phyloP scores from a whole-genome alignment of 805 yeast species.

The Jamesozyma hellenica region DNA sequence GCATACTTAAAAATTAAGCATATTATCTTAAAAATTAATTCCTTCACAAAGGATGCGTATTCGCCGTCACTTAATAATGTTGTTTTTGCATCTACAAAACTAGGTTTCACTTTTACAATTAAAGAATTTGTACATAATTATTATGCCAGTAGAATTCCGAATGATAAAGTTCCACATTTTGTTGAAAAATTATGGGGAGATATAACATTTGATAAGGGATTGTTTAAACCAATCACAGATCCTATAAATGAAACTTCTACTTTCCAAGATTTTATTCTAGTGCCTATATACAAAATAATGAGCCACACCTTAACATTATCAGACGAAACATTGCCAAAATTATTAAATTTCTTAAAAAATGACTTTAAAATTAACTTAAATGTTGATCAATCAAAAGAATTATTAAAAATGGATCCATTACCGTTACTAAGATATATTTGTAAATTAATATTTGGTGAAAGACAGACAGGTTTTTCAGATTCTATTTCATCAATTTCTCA shows the following conservation, averaged over 20 bases:
- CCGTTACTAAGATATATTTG: constrained; percentile 48
- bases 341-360: constrained; percentile 37
- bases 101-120: constrained; percentile 57
- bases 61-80: constrained; percentile 63
- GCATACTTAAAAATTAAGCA: constrained; percentile 58
- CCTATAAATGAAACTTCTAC: constrained; percentile 28
- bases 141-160: constrained; percentile 29
- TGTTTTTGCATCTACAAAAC: constrained; percentile 59
- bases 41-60: constrained; percentile 30
- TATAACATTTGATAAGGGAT: constrained; percentile 38
- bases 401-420: constrained; percentile 45
- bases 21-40: constrained; percentile 56
- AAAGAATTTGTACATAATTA: constrained; percentile 51
- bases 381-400: constrained; percentile 22
- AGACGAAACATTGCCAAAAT: constrained; percentile 32
- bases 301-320: constrained; percentile 44
- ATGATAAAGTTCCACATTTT: constrained; percentile 34
- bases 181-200: constrained; percentile 70
- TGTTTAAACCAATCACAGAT: constrained; percentile 32
- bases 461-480: constrained; percentile 44
- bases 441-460: constrained; percentile 40
- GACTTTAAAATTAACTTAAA: constrained; percentile 38
- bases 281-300: constrained; percentile 71
- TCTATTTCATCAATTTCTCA: constrained; percentile 6
- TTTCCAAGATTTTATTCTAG: constrained; percentile 56